Conservation (phyloP, 306 rosid genomes). For the Cucurbita maxima region DNA sequence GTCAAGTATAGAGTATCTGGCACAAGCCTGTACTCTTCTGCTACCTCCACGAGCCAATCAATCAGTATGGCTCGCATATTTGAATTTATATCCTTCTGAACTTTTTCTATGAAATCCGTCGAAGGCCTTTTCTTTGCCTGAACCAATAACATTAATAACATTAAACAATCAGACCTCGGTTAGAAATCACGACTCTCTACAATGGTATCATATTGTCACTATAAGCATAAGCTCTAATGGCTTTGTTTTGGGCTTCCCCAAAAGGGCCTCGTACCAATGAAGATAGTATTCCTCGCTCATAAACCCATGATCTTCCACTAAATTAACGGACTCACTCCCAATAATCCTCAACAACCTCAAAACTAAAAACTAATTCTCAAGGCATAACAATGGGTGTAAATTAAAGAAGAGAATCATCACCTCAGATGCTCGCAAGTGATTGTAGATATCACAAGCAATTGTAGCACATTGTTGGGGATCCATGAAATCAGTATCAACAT, state of each 20-base stretch:
- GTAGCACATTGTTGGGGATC: conserved; percentile 89
- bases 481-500: conserved; percentile 45
- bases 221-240: no score
- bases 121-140: conserved; percentile 89
- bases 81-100: conserved; percentile 70
- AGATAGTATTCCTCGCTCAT: no score
- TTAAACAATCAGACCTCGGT: not conserved
- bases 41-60: conserved; percentile 99
- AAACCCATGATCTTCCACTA: no score
- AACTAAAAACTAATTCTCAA: not conserved
- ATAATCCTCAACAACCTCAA: not conserved
- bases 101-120: conserved; percentile 63
- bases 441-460: conserved; percentile 89
- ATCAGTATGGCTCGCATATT: conserved; percentile 82
- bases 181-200: no score
- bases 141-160: not conserved
- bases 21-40: conserved; percentile 92
- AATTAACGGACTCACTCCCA: no score
- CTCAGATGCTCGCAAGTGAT: conserved; percentile 86
- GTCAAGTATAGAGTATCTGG: conserved; percentile 94
- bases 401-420: conserved; percentile 13
- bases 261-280: no score
- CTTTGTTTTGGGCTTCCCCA: no score
- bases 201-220: no score
- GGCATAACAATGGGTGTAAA: not conserved